Percentiles rank a stretch among this genome's conserved stretches.
Conservation (phyloP, 345 rosid species). For the Gossypioides kirkii region DNA sequence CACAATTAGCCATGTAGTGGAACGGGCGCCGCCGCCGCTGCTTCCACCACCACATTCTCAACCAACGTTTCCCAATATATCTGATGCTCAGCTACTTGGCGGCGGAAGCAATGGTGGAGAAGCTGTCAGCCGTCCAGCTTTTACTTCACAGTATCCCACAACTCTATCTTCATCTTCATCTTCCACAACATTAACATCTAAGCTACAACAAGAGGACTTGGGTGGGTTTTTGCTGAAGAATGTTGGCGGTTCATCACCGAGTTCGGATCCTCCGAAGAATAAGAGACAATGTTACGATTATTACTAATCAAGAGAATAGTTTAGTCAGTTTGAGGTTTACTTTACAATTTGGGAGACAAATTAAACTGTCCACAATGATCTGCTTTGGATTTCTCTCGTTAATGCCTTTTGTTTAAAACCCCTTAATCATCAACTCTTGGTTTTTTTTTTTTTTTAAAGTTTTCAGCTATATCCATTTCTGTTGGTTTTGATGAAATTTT, state of each 20-base stretch:
- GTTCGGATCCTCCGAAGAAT: conserved; percentile 7
- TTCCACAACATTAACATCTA: conserved; percentile 18
- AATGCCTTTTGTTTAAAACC: neutral
- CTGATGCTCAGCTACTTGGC: conserved; percentile 7
- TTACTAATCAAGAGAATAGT: conserved; percentile 8
- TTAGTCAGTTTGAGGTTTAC: neutral
- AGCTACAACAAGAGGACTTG: conserved; percentile 9
- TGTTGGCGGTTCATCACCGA: conserved; percentile 24
- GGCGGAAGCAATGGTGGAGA: conserved; percentile 2
- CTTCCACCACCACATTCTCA: conserved; percentile 9
- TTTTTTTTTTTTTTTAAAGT: neutral
- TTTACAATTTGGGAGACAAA: neutral
- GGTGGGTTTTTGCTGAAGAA: conserved; percentile 17
- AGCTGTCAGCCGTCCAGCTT: conserved; percentile 2
- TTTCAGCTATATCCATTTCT: neutral
- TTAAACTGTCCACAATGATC: neutral
- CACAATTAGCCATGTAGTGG: neutral
- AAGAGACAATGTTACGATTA: neutral
- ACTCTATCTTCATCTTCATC: conserved; percentile 24
- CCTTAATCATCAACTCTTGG: neutral
- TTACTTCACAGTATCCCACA: conserved; percentile 1
- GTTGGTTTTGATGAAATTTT: neutral
- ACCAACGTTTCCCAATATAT: conserved; percentile 10
- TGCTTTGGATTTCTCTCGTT: neutral
- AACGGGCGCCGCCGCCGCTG: neutral